These are phyloP conservation scores for Corylus avellana DNA, from an alignment of 306 rosid species.

Conservation along the genomic window DNA sequence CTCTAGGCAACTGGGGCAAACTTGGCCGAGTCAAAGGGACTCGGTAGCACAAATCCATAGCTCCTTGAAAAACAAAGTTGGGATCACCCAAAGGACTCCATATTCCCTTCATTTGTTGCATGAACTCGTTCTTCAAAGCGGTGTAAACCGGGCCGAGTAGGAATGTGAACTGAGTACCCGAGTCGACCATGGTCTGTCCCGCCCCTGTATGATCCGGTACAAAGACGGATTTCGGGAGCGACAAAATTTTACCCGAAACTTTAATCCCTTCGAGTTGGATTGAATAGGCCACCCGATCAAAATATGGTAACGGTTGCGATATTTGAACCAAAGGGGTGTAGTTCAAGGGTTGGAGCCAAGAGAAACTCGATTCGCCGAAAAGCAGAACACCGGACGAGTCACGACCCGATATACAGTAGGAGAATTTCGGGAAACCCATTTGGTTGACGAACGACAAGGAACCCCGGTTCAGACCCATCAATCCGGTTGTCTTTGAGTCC, in stretches of 20 bases:
- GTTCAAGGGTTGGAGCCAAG: conserved; percentile 61
- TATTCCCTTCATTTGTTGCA: conserved; percentile 49
- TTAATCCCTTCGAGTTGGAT: conserved; percentile 67
- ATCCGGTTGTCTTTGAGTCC: conserved; percentile 75
- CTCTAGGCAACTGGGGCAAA: conserved; percentile 46
- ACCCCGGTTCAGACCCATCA: conserved; percentile 89
- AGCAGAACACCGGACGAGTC: conserved; percentile 69
- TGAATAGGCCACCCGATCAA: conserved; percentile 79
- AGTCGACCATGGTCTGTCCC: conserved; percentile 90
- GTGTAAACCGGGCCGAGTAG: conserved; percentile 81
- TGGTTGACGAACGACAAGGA: conserved; percentile 67
- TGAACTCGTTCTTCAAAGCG: conserved; percentile 57
- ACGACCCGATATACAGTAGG: conserved; percentile 71
- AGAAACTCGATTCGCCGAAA: conserved; percentile 52
- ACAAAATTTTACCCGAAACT: conserved; percentile 41
- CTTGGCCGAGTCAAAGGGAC: conserved; percentile 15
- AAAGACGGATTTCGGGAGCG: conserved; percentile 44
- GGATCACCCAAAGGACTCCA: conserved; percentile 39
- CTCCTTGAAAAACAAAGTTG: conserved; percentile 77
- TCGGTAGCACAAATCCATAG: conserved; percentile 69
- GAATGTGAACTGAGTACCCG: conserved; percentile 83
- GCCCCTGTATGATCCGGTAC: conserved; percentile 85
- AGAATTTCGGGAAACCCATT: conserved; percentile 69
- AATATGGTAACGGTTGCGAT: conserved; percentile 71
- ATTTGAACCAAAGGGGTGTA: conserved; percentile 74